A percentile compares a stretch with the other conserved stretches of the same genome.
Conservation (phyloP, 73 alveolate species). For the Tetrahymena malaccensis region DNA sequence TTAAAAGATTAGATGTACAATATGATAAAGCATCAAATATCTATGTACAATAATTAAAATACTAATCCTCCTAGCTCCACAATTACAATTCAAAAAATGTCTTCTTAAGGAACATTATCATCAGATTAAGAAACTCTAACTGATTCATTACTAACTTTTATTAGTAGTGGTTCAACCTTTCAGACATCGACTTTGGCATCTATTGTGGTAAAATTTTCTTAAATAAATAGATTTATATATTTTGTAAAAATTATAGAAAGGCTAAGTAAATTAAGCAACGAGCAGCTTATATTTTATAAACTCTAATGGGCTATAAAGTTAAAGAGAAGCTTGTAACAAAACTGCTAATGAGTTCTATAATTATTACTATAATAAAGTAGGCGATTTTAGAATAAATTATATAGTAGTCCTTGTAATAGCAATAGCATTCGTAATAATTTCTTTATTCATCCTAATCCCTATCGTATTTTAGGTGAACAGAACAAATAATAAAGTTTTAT, state of each 20-base stretch:
- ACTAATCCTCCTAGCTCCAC: neutral
- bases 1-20: neutral
- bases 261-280: neutral
- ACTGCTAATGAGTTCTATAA: slow-evolving; percentile 10
- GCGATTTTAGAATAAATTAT: neutral
- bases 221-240: neutral
- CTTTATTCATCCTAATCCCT: slow-evolving; percentile 16
- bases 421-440: slow-evolving; percentile 12
- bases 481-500: slow-evolving; percentile 36
- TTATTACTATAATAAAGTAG: slow-evolving; percentile 5
- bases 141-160: neutral
- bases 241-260: neutral
- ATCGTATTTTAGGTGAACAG: slow-evolving; percentile 32
- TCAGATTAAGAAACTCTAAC: neutral
- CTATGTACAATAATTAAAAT: neutral
- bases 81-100: neutral
- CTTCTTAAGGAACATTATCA: neutral
- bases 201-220: neutral
- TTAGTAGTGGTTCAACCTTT: neutral
- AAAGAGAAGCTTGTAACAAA: slow-evolving; percentile 1
- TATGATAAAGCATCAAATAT: neutral
- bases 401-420: slow-evolving; percentile 23
- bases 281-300: slow-evolving; percentile 9
- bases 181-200: neutral
- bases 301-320: slow-evolving; percentile 12